Evolutionary conservation across 2,329 filamentous ascomycete species (phyloP), one percentile per base, ranked within the genome.

Genomic region (Fusarium nodosum): DNA sequence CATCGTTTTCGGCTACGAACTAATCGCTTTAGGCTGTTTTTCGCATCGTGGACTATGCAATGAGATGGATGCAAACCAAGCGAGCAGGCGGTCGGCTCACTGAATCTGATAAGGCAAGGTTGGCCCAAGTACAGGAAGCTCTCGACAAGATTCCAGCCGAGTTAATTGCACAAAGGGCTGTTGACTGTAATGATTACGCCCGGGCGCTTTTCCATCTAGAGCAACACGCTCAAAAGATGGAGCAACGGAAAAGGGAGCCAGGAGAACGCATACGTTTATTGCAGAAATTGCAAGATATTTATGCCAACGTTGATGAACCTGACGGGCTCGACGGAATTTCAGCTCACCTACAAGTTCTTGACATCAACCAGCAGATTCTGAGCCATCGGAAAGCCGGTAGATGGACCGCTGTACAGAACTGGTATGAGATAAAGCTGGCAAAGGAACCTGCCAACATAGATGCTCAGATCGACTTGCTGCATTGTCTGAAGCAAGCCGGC

Each of bases 261-360:
- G 83, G 84, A 3, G 86, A 88, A 24, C 82, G 86, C n/a, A 85
- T 91, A 55, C 85, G 88, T 26, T 84, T 96, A 6, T 87, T 97
- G 63, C 88, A 93, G 71, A 88, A 90, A 64, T 83, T 99, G 26
- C 95, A 98, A 76, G 90, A 95, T 55, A 97, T 99, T 20, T 99
- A 99, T 79, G 93, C 93, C 2, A 92, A 97, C 73, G 98, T 99
- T 64, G 96, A 99, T 75, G 96, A 99, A 74, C 97, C 96, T 0
- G 96, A 99, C 78, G 94, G 95, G 2, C 90, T 99, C 34, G 94
- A 98, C 77, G 96, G 96, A 4, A 95, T 99, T 64, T 97, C 95
- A 2, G 90, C 93, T 22, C 92, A 96, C 77, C 83, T 98, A 5
- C 91, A 92, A 61, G 89, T 94, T 13, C 83, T 98, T n/a, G 93